Evolutionary conservation across 1,284 basidiomycete species (phyloP).

Genomic region (Amylostereum chailletii): DNA sequence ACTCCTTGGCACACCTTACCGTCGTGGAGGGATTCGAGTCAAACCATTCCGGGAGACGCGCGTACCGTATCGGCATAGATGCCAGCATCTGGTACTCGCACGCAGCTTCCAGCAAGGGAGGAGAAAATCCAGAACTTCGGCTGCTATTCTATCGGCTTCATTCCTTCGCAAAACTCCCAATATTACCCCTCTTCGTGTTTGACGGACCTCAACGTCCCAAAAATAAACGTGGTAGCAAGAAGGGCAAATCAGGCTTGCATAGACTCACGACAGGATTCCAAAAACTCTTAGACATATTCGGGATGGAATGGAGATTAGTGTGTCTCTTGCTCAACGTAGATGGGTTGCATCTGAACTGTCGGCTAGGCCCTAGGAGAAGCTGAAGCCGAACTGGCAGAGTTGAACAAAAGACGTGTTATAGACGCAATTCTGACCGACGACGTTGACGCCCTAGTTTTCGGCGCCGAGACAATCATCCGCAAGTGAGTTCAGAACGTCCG

Average conservation of each 20-base stretch:
- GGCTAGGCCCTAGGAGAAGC: conserved; percentile 53
- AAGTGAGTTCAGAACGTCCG: conserved; percentile 18
- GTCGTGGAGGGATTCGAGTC: conserved; percentile 33
- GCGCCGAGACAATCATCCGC: conserved; percentile 25
- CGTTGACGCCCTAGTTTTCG: conserved; percentile 37
- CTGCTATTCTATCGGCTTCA: conserved; percentile 33
- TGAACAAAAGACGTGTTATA: conserved; percentile 41
- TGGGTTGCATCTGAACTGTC: not conserved
- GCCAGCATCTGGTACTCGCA: conserved; percentile 40
- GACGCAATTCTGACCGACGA: conserved; percentile 63
- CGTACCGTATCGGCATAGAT: conserved; percentile 37
- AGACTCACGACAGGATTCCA: conserved; percentile 31
- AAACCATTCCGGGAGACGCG: conserved; percentile 28
- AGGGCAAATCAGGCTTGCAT: conserved; percentile 37
- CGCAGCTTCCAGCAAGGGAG: conserved; percentile 24
- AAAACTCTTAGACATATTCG: conserved; percentile 43
- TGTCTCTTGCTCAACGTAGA: not conserved
- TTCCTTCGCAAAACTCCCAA: conserved; percentile 39
- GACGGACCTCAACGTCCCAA: conserved; percentile 56
- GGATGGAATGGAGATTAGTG: conserved; percentile 54
- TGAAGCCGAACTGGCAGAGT: conserved; percentile 57
- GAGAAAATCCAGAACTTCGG: conserved; percentile 32
- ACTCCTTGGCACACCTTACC: conserved; percentile 27
- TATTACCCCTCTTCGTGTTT: conserved; percentile 62
- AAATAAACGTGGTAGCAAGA: conserved; percentile 46